phyloP scores from a whole-genome alignment of 306 rosid species.

The Vigna hirtella region DNA sequence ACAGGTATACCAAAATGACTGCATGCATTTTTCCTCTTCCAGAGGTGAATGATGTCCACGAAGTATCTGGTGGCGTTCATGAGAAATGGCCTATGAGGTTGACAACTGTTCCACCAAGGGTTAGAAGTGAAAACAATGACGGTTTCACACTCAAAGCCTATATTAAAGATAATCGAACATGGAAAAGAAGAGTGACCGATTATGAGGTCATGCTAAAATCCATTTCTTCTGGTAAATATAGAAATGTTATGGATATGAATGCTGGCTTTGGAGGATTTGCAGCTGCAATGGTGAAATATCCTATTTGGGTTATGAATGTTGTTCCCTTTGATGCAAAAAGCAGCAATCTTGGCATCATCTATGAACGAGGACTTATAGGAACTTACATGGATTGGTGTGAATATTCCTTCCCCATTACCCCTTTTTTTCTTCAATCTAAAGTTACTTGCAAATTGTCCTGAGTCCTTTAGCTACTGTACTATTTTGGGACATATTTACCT shows the following conservation, averaged over 20 bases:
- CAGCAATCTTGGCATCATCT: conserved; percentile 54
- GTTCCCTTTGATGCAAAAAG: conserved; percentile 58
- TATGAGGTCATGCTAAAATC: conserved; percentile 49
- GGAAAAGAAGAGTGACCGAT: conserved; percentile 54
- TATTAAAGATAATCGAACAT: conserved; percentile 47
- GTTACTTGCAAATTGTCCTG: neutral
- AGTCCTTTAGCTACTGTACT: neutral
- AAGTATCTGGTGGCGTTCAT: conserved; percentile 52
- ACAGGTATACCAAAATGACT: conserved; percentile 69
- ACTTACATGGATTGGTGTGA: conserved; percentile 69
- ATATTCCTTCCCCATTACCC: neutral
- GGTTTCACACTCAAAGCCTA: conserved; percentile 34
- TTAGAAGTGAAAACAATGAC: conserved; percentile 40
- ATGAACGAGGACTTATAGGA: conserved; percentile 62
- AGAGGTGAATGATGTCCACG: conserved; percentile 47
- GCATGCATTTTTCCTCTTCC: conserved; percentile 64
- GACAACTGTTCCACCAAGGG: conserved; percentile 52
- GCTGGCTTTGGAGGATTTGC: conserved; percentile 66
- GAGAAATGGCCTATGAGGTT: conserved; percentile 62
- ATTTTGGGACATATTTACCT: neutral
- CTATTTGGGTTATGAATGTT: conserved; percentile 64
- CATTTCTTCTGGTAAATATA: conserved; percentile 51
- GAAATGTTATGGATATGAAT: conserved; percentile 73
- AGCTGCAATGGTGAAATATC: conserved; percentile 58
- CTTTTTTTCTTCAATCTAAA: neutral